A percentile compares a stretch with the other conserved stretches of the same genome.
These are phyloP conservation scores for Pelargonium myrrhifolium DNA, from an alignment of 441 rosid genomes.

Conservation along the genomic window DNA sequence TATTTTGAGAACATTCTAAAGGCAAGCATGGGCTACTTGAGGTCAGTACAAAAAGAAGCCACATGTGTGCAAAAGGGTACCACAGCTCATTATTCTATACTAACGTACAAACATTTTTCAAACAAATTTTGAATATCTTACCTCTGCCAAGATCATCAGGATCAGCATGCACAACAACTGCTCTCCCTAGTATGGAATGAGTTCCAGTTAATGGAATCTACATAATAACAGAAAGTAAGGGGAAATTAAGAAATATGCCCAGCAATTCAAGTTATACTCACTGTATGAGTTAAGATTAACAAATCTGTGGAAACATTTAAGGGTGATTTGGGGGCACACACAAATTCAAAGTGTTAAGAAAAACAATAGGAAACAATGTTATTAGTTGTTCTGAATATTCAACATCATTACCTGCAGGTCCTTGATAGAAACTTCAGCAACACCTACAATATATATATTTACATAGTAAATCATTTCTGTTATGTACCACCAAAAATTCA, in stretches of 20 bases:
- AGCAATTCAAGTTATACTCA: not conserved
- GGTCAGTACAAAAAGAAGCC: not conserved
- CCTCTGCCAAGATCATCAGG: slow-evolving; percentile 42
- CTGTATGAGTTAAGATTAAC: not conserved
- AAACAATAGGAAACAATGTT: not conserved
- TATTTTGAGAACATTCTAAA: not conserved
- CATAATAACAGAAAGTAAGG: slow-evolving; percentile 16
- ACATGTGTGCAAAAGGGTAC: not conserved
- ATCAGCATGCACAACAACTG: slow-evolving; percentile 44
- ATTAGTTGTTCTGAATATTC: not conserved
- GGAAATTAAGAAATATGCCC: not conserved
- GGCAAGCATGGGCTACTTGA: not conserved
- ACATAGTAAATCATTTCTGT: not conserved
- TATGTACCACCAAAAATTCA: not conserved
- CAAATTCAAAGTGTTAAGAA: not conserved
- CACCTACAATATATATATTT: slow-evolving; percentile 29
- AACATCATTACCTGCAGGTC: slow-evolving; percentile 31
- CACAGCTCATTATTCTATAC: not conserved
- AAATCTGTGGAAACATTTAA: not conserved
- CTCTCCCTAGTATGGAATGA: slow-evolving; percentile 45
- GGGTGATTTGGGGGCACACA: not conserved
- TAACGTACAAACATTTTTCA: not conserved
- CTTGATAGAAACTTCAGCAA: slow-evolving; percentile 38
- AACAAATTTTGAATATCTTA: not conserved
- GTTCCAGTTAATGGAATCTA: slow-evolving; percentile 42